Percentiles rank a stretch among this genome's conserved stretches.
phyloP scores from a whole-genome alignment of 176 grass and related monocot genomes.

The Urochloa ruziziensis region DNA sequence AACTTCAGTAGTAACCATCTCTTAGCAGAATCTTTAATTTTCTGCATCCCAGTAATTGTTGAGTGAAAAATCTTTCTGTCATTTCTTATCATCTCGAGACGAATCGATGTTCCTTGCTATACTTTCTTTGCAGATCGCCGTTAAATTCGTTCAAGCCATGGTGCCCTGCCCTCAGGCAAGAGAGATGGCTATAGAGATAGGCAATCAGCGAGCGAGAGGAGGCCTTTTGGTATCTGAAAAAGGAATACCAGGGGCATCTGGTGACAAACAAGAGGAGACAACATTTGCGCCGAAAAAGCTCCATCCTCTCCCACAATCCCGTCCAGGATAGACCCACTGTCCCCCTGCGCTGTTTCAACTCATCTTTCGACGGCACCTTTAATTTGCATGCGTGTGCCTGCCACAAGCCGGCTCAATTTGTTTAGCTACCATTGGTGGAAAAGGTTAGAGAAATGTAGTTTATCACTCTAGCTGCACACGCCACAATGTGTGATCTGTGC shows the following conservation, averaged over 20 bases:
- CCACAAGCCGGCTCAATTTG: slow-evolving; percentile 21
- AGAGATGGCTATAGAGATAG: slow-evolving; percentile 1
- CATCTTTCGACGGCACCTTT: background rate
- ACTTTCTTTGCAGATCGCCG: background rate
- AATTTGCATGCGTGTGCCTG: slow-evolving; percentile 30
- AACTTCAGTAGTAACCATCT: too few relatives aligned
- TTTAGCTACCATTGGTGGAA: background rate
- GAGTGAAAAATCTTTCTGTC: background rate
- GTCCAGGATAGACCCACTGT: background rate
- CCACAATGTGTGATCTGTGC: background rate
- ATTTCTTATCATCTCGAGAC: background rate
- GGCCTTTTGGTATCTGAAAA: slow-evolving; percentile 7
- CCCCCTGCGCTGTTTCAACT: background rate
- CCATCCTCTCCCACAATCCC: background rate
- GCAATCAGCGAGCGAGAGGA: slow-evolving; percentile 4
- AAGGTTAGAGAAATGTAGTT: background rate
- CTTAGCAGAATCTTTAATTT: too few relatives aligned
- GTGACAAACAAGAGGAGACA: slow-evolving; percentile 32
- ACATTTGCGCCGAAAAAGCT: background rate
- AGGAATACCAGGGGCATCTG: background rate
- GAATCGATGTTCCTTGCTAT: too few relatives aligned
- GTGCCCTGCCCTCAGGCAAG: background rate
- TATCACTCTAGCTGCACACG: background rate
- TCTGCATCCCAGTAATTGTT: too few relatives aligned
- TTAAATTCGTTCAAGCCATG: background rate